Evolutionary conservation across 352 stramenopile species (phyloP), one percentile per base, ranked within the genome.

Genomic region (Pythium dissimile): DNA sequence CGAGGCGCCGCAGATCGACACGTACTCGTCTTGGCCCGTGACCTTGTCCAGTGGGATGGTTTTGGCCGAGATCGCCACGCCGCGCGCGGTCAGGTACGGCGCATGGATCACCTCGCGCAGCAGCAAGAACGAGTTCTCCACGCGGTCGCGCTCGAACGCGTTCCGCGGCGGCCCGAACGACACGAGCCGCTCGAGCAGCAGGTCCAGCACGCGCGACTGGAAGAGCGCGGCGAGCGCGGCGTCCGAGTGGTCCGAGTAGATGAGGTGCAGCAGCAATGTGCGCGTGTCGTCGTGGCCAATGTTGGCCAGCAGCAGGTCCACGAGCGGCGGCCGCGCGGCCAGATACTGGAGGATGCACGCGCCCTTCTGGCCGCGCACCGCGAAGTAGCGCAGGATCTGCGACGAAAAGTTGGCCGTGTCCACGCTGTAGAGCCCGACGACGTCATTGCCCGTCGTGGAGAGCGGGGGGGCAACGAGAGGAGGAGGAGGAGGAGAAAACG

Each of bases 201-300:
- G 86, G 46, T 88, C 76, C 52, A 94, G 69, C 63, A 94, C 70
- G 30, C 83, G 62, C 42, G 72, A 89, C 47, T 75, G 62, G 52
- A 92, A 92, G 10, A 94, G 63, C 34, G 77, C 73, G 31, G 73
- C 74, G 54, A 94, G 92, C 46, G 79, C 54, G 37, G 63, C 79
- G 30, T 92, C 80, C 46, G 85, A 87, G 68, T 94, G 85, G 51
- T 94, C 85, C 24, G 82, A 84, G 67, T 94, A 94, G 35, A 92
- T 76, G 38, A 94, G 48, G 46, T 91, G 85, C 43, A 94, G 62
- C 50, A 94, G 47, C 42, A 92, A 53, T 31, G 77, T 88, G 32
- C 82, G 79, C 32, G 89, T 82, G 65, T 92, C 82, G 55, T 94
- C 85, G 65, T 92, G 78, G 21, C 82, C 82, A 37, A 92, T 79